Conservation (phyloP, 331 rosid species). For the Quercus tomentella region DNA sequence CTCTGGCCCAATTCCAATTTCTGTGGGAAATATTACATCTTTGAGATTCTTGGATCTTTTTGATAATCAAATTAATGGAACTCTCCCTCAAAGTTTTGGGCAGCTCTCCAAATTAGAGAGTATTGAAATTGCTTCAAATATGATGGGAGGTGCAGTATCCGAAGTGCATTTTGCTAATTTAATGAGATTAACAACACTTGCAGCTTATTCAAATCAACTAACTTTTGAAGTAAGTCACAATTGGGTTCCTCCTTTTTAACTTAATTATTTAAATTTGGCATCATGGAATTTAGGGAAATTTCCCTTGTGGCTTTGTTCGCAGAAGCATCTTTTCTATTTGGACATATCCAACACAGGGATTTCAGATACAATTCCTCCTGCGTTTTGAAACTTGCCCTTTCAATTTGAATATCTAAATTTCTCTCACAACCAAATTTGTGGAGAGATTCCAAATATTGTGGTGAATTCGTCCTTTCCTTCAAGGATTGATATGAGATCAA, state of each 20-base stretch:
- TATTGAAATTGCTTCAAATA: neutral
- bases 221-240: no score
- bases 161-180: neutral
- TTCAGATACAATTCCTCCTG: neutral
- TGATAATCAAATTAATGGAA: neutral
- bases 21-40: constrained; percentile 5
- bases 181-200: no score
- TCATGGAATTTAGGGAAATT: no score
- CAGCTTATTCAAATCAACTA: no score
- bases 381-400: neutral
- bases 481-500: neutral
- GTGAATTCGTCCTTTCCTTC: no score
- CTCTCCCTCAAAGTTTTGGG: constrained; percentile 8
- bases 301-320: no score
- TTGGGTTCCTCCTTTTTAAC: no score
- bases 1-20: neutral
- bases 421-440: constrained; percentile 15
- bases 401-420: neutral
- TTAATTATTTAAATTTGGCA: no score
- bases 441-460: neutral
- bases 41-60: fast-evolving
- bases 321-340: no score
- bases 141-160: constrained; percentile 1
- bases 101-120: neutral
- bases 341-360: no score